These are phyloP conservation scores for Cynara cardunculus DNA, from an alignment of 129 eudicot species.

Conservation along the genomic window DNA sequence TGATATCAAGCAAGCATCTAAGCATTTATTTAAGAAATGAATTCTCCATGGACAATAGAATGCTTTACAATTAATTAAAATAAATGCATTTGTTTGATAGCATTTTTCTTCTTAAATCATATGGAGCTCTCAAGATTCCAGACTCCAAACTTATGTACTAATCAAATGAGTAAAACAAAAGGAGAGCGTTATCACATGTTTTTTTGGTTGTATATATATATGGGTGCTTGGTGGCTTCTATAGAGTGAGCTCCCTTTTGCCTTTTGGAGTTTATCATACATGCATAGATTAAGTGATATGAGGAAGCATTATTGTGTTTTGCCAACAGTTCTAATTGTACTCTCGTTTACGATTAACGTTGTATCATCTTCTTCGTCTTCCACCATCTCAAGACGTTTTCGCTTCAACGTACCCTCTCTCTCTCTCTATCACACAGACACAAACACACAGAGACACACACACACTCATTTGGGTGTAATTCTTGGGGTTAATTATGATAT, in stretches of 20 bases:
- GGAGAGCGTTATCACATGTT: no score
- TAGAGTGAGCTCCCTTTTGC: background rate
- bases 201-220: constrained; percentile 20
- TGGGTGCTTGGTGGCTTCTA: background rate
- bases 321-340: background rate
- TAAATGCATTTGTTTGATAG: background rate
- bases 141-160: background rate
- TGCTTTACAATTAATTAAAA: background rate
- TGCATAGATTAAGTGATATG: no score
- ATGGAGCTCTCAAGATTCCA: background rate
- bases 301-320: background rate
- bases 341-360: constrained; percentile 13
- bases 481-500: background rate
- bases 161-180: background rate
- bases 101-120: background rate
- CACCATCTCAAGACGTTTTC: constrained; percentile 33
- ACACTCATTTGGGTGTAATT: background rate
- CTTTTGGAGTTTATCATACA: background rate
- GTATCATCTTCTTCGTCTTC: constrained; percentile 33
- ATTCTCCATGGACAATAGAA: background rate
- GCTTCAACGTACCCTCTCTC: constrained; percentile 47
- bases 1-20: background rate
- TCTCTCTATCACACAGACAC: background rate
- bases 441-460: background rate
- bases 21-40: background rate